Conservation (phyloP, 768 basidiomycete species). For the Lactarius pseudohatsudake region DNA sequence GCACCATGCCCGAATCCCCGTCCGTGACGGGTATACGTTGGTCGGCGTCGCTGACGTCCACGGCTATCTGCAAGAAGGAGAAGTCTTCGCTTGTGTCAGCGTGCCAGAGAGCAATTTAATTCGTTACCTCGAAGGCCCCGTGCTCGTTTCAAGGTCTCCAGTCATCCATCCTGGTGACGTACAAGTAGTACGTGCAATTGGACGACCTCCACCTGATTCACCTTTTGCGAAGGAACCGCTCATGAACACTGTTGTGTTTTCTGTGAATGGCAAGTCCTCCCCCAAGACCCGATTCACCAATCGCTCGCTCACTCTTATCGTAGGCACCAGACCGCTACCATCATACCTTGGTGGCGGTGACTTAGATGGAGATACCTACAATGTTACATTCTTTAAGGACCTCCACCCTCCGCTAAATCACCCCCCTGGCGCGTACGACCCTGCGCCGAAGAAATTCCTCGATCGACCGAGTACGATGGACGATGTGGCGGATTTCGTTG, state of each 20-base stretch:
- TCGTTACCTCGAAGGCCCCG: slow-evolving; percentile 52
- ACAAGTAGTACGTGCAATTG: slow-evolving; percentile 59
- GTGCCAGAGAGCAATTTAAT: slow-evolving; percentile 38
- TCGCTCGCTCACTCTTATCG: background rate
- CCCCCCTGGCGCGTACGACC: slow-evolving; percentile 49
- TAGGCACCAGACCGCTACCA: slow-evolving; percentile 59
- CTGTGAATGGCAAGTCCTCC: slow-evolving; percentile 46
- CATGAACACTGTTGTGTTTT: slow-evolving; percentile 67
- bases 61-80: slow-evolving; percentile 46
- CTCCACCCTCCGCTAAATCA: slow-evolving; percentile 34
- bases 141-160: slow-evolving; percentile 62
- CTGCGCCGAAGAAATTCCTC: slow-evolving; percentile 47
- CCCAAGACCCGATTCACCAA: background rate
- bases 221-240: slow-evolving; percentile 53
- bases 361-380: slow-evolving; percentile 64
- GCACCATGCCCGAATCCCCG: slow-evolving; percentile 62
- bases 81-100: slow-evolving; percentile 64
- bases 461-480: slow-evolving; percentile 52
- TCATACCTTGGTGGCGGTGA: slow-evolving; percentile 69
- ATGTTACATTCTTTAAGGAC: slow-evolving; percentile 36
- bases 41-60: slow-evolving; percentile 74
- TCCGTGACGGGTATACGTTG: slow-evolving; percentile 61
- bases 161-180: slow-evolving; percentile 71
- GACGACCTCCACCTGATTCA: slow-evolving; percentile 52
- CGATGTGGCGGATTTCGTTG: slow-evolving; percentile 68